phyloP scores from a whole-genome alignment of 768 basidiomycete genomes.

The Suillus sp. region DNA sequence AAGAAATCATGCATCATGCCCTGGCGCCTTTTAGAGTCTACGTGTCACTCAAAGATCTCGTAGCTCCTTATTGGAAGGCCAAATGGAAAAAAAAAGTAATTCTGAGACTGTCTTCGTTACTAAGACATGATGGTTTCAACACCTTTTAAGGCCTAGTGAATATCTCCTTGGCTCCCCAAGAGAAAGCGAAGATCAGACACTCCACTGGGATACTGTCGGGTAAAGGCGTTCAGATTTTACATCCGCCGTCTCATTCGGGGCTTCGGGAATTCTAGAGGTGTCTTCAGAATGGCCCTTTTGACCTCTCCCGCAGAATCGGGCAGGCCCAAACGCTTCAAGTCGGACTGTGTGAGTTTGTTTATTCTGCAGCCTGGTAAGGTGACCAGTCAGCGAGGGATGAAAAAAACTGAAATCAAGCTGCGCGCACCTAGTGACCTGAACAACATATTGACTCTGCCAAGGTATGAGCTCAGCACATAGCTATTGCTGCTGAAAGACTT shows the following conservation, averaged over 20 bases:
- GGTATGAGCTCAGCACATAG: conserved; percentile 9
- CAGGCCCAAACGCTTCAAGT: conserved; percentile 71
- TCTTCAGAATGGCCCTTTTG: conserved; percentile 72
- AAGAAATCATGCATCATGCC: too few species aligned
- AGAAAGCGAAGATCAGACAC: neutral
- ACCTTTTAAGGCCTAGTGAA: neutral
- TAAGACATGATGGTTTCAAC: too few species aligned
- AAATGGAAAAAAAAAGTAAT: too few species aligned
- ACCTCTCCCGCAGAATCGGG: conserved; percentile 60
- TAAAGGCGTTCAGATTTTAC: conserved; percentile 11
- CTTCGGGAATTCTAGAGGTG: conserved; percentile 85
- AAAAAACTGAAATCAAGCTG: neutral
- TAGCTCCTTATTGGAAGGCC: too few species aligned
- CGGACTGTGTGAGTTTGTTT: conserved; percentile 52
- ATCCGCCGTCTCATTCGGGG: conserved; percentile 39
- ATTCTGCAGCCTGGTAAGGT: conserved; percentile 68
- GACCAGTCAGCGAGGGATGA: conserved; percentile 8
- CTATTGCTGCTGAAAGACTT: conserved; percentile 30
- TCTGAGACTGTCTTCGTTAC: neutral
- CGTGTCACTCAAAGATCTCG: too few species aligned
- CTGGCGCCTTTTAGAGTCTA: too few species aligned
- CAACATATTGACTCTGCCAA: conserved; percentile 57
- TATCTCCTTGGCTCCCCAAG: neutral
- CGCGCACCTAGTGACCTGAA: conserved; percentile 73
- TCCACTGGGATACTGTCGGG: neutral